phyloP scores from a whole-genome alignment of 495 filamentous ascomycete genomes.

The Sphaerosporella brunnea region DNA sequence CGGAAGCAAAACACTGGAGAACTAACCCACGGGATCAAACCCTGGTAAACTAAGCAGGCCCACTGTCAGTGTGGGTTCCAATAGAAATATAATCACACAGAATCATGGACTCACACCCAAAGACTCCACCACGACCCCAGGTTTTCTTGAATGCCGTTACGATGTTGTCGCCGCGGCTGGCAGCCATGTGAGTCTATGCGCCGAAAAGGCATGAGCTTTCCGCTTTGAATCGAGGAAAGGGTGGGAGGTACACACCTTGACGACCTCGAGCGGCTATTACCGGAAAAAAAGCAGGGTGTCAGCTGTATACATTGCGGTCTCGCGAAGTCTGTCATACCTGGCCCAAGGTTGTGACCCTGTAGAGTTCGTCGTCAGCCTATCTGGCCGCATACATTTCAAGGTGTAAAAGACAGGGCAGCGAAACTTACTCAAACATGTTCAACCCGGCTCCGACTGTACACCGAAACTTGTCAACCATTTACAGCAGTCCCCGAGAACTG shows the following conservation, averaged over 20 bases:
- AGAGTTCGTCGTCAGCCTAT: no score
- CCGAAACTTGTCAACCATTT: not conserved
- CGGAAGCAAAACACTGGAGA: not conserved
- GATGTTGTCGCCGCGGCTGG: slow-evolving; percentile 81
- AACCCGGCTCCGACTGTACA: slow-evolving; percentile 67
- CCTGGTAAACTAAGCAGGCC: slow-evolving; percentile 68
- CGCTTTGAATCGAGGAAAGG: not conserved
- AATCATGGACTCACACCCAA: slow-evolving; percentile 84
- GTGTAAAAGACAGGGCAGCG: no score
- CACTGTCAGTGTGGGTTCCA: slow-evolving; percentile 6
- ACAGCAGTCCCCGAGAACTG: no score
- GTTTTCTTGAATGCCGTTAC: slow-evolving; percentile 61
- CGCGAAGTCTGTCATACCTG: slow-evolving; percentile 49
- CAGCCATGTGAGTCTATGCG: slow-evolving; percentile 77
- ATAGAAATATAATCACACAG: no score
- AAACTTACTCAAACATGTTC: slow-evolving; percentile 92
- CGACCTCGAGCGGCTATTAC: slow-evolving; percentile 75
- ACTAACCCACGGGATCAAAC: slow-evolving; percentile 81
- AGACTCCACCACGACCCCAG: slow-evolving; percentile 82
- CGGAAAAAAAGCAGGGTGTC: slow-evolving; percentile 18
- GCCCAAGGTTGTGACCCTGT: slow-evolving; percentile 67
- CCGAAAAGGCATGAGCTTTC: slow-evolving; percentile 9
- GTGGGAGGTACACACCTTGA: slow-evolving; percentile 36
- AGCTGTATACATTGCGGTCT: no score
- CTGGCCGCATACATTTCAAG: no score